phyloP scores from a whole-genome alignment of 345 rosid genomes.

The Camelina laxa region DNA sequence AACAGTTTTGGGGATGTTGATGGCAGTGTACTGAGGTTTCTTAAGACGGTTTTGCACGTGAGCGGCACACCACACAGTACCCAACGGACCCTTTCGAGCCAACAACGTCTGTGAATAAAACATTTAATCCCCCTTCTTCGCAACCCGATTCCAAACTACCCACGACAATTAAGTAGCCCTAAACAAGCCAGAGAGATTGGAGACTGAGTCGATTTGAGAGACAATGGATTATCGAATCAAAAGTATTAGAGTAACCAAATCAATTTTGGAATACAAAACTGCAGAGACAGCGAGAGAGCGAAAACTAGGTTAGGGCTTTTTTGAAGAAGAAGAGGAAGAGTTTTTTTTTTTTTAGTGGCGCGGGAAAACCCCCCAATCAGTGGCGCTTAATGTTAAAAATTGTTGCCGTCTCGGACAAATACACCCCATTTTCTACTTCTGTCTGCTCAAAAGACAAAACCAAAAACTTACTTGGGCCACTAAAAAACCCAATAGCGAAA shows the following conservation, averaged over 20 bases:
- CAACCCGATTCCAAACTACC: not conserved
- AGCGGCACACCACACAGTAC: slow-evolving; percentile 90
- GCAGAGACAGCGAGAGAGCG: not conserved
- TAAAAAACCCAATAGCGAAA: not conserved
- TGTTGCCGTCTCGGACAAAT: too few relatives aligned
- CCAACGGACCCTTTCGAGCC: slow-evolving; percentile 76
- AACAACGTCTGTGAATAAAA: slow-evolving; percentile 79
- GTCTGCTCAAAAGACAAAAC: not conserved
- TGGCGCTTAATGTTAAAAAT: slow-evolving; percentile 30
- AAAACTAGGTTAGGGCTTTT: slow-evolving; percentile 27
- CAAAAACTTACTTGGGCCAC: slow-evolving; percentile 15
- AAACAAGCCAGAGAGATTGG: not conserved
- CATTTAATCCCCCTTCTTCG: slow-evolving; percentile 45
- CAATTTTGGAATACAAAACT: not conserved
- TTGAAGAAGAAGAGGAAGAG: not conserved
- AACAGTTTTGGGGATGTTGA: slow-evolving; percentile 70
- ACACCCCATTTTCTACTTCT: not conserved
- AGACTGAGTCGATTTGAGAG: not conserved
- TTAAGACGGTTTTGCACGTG: slow-evolving; percentile 78
- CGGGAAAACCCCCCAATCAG: slow-evolving; percentile 26
- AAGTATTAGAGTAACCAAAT: not conserved
- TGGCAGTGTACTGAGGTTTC: slow-evolving; percentile 79
- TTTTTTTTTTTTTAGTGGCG: not conserved
- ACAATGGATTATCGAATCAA: not conserved
- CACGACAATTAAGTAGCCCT: not conserved